phyloP scores from a whole-genome alignment of 139 green algal genomes.

The Zygnema cylindricum region DNA sequence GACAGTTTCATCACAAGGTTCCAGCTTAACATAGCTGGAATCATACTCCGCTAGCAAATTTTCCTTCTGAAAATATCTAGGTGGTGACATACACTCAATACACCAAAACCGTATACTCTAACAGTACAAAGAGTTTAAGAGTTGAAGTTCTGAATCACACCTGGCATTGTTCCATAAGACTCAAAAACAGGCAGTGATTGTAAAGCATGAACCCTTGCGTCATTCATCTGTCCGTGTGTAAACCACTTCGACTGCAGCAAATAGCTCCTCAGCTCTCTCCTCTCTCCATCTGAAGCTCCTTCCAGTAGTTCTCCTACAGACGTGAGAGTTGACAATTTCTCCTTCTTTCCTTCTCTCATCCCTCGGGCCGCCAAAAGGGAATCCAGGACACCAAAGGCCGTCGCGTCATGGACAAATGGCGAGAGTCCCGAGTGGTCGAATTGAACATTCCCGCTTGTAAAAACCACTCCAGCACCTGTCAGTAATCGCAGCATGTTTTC shows the following conservation, averaged over 20 bases:
- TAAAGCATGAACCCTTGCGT: constrained; percentile 61
- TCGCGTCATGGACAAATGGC: constrained; percentile 65
- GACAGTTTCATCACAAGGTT: no score
- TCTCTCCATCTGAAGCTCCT: constrained; percentile 55
- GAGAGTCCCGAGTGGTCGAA: constrained; percentile 34
- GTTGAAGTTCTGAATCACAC: no score
- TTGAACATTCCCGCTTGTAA: constrained; percentile 62
- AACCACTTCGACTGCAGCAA: constrained; percentile 75
- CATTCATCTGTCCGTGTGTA: constrained; percentile 18
- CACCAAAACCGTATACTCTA: no score
- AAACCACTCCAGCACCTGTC: constrained; percentile 59
- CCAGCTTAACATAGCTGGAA: no score
- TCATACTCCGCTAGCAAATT: no score
- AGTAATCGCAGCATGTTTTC: constrained; percentile 67
- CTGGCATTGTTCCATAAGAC: constrained; percentile 22
- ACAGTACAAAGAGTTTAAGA: no score
- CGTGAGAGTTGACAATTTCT: neutral
- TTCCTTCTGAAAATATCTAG: no score
- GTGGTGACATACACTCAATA: no score
- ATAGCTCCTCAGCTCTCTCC: constrained; percentile 72
- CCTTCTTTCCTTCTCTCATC: neutral
- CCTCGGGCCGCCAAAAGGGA: constrained; percentile 60
- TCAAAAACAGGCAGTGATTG: constrained; percentile 72
- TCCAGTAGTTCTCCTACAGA: constrained; percentile 16
- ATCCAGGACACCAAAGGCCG: constrained; percentile 68